Conservation (phyloP, 257 asterid species). For the Solanum peruvianum region DNA sequence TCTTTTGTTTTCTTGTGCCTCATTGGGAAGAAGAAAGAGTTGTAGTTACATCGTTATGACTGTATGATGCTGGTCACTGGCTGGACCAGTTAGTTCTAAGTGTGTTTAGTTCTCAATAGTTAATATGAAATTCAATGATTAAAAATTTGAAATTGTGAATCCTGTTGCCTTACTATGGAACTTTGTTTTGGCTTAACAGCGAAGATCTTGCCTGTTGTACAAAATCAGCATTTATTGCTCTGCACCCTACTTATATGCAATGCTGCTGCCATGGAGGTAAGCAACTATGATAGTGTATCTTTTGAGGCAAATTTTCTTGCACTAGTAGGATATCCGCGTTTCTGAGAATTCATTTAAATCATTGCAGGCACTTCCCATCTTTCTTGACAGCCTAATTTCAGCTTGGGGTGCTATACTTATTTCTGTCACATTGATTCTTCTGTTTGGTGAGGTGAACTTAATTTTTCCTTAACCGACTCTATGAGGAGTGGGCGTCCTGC, state of each 20-base stretch:
- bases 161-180: not conserved
- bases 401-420: conserved; percentile 93
- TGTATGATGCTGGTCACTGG: not conserved
- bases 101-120: not conserved
- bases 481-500: not conserved
- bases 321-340: not conserved
- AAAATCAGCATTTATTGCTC: conserved; percentile 68
- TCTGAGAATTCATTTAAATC: not conserved
- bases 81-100: not conserved
- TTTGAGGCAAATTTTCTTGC: not conserved
- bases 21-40: not conserved
- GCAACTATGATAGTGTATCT: not conserved
- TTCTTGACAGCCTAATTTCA: conserved; percentile 59
- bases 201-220: conserved; percentile 67
- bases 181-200: conserved; percentile 18
- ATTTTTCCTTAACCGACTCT: not conserved
- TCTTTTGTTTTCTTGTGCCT: not conserved
- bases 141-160: not conserved
- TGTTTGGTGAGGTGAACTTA: conserved; percentile 83
- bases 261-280: conserved; percentile 92
- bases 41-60: not conserved
- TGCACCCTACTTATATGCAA: conserved; percentile 79
- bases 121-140: not conserved
- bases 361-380: conserved; percentile 89
- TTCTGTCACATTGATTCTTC: conserved; percentile 88